A percentile compares a stretch with the other conserved stretches of the same genome.
Evolutionary conservation across 2,329 filamentous ascomycete genomes (phyloP).

Genomic region (Scortechinia acanthostroma): DNA sequence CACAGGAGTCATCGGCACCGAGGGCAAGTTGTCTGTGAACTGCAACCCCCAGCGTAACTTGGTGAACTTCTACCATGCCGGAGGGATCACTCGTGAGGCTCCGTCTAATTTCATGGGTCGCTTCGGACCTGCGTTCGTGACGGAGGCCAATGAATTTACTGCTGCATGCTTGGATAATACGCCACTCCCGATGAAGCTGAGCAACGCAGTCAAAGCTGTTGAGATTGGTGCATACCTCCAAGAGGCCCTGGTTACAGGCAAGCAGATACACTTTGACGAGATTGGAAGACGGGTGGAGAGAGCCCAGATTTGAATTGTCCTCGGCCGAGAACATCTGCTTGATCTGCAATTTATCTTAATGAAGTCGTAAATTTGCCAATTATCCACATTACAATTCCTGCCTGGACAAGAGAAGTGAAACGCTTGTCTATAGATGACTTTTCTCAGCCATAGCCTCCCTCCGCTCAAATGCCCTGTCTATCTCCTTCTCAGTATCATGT

Average conservation of each 20-base stretch:
- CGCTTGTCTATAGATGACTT: no score
- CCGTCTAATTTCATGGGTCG: slow-evolving; percentile 54
- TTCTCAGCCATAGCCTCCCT: no score
- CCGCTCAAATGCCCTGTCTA: no score
- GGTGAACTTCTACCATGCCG: slow-evolving; percentile 42
- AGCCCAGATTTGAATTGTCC: neutral
- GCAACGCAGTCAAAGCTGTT: slow-evolving; percentile 4
- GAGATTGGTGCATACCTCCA: slow-evolving; percentile 6
- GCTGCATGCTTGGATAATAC: slow-evolving; percentile 5
- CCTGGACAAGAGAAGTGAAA: no score
- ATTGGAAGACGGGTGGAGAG: slow-evolving; percentile 3
- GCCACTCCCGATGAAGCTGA: slow-evolving; percentile 5
- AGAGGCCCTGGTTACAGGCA: slow-evolving; percentile 5
- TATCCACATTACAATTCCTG: no score
- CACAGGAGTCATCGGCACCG: slow-evolving; percentile 61
- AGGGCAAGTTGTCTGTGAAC: slow-evolving; percentile 56
- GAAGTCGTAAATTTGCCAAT: no score
- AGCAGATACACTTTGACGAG: slow-evolving; percentile 7
- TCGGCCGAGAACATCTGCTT: no score
- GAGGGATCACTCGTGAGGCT: slow-evolving; percentile 49
- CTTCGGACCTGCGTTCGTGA: slow-evolving; percentile 27
- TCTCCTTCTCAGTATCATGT: slow-evolving; percentile 31
- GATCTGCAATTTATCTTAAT: no score
- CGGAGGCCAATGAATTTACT: slow-evolving; percentile 7
- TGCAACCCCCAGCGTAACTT: slow-evolving; percentile 44